Evolutionary conservation across 768 basidiomycete genomes (phyloP).

Genomic region (Phlegmacium glaucopus): DNA sequence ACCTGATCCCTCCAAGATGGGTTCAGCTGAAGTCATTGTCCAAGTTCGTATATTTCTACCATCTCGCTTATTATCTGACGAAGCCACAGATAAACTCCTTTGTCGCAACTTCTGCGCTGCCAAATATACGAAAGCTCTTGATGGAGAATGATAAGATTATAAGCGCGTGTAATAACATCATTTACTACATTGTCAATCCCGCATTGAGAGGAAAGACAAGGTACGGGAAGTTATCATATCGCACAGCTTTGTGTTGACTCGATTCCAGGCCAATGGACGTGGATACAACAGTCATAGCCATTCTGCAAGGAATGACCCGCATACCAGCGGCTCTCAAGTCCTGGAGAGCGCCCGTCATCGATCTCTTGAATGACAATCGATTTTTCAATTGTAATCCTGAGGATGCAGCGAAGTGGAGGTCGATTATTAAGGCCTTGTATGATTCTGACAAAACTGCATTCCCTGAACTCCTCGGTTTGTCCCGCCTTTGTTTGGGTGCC

Average conservation of each 20-base stretch:
- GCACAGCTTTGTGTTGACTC: not conserved
- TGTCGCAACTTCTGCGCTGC: conserved; percentile 64
- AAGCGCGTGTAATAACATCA: conserved; percentile 76
- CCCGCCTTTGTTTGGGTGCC: conserved; percentile 19
- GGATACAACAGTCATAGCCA: conserved; percentile 59
- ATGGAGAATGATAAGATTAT: conserved; percentile 82
- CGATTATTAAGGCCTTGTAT: conserved; percentile 75
- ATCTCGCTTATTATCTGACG: conserved; percentile 7
- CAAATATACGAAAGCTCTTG: conserved; percentile 74
- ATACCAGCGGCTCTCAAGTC: conserved; percentile 76
- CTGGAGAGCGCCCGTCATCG: conserved; percentile 79
- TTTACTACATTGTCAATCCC: conserved; percentile 81
- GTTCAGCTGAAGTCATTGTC: conserved; percentile 39
- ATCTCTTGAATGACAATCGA: conserved; percentile 80
- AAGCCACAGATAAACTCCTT: conserved; percentile 64
- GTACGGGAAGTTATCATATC: conserved; percentile 34
- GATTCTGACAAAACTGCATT: conserved; percentile 86
- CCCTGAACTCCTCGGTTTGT: conserved; percentile 72
- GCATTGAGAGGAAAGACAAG: conserved; percentile 74
- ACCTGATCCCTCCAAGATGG: conserved; percentile 29
- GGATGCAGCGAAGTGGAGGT: conserved; percentile 64
- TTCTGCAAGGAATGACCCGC: conserved; percentile 75
- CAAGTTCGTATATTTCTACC: conserved; percentile 35
- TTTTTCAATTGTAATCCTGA: conserved; percentile 75
- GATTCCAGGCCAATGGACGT: conserved; percentile 70